phyloP scores from a whole-genome alignment of 768 basidiomycete species.

The Macrolepiota fuliginosa region DNA sequence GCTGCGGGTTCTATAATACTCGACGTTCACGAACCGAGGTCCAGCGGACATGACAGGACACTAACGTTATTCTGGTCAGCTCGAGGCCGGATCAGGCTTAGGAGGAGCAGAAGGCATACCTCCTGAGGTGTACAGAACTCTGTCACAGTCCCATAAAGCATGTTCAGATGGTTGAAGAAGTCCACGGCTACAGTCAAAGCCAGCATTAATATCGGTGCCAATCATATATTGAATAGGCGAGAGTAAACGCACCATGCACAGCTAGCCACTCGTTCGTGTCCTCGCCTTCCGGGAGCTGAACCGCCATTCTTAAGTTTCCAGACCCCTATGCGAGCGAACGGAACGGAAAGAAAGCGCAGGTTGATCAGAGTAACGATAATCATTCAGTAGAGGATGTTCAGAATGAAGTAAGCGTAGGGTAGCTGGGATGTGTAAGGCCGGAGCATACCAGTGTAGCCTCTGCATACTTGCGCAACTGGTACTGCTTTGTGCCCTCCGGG shows the following conservation, averaged over 20 bases:
- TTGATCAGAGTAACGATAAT: not conserved
- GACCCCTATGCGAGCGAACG: constrained; percentile 62
- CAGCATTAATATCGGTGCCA: not conserved
- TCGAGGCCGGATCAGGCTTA: constrained; percentile 7
- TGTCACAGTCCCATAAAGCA: constrained; percentile 97
- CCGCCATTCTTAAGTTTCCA: constrained; percentile 90
- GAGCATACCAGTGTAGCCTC: constrained; percentile 83
- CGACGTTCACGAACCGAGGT: constrained; percentile 61
- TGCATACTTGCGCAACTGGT: constrained; percentile 96
- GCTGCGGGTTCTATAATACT: not conserved
- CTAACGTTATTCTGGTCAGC: constrained; percentile 32
- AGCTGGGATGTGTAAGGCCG: not conserved
- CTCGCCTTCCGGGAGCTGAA: constrained; percentile 94
- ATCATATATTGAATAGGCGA: not conserved
- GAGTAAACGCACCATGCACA: constrained; percentile 74
- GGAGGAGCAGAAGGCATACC: constrained; percentile 39
- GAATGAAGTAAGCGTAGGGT: constrained; percentile 6
- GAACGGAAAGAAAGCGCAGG: not conserved
- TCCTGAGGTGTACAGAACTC: constrained; percentile 97
- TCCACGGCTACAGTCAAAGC: constrained; percentile 71
- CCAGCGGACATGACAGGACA: constrained; percentile 98
- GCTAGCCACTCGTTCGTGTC: constrained; percentile 99
- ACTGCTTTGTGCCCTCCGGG: constrained; percentile 96
- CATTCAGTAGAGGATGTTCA: not conserved
- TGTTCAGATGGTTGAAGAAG: constrained; percentile 99